A percentile compares a stretch with the other conserved stretches of the same genome.
phyloP scores from a whole-genome alignment of 2,329 filamentous ascomycete genomes.

The Atkinsonella hypoxylon region DNA sequence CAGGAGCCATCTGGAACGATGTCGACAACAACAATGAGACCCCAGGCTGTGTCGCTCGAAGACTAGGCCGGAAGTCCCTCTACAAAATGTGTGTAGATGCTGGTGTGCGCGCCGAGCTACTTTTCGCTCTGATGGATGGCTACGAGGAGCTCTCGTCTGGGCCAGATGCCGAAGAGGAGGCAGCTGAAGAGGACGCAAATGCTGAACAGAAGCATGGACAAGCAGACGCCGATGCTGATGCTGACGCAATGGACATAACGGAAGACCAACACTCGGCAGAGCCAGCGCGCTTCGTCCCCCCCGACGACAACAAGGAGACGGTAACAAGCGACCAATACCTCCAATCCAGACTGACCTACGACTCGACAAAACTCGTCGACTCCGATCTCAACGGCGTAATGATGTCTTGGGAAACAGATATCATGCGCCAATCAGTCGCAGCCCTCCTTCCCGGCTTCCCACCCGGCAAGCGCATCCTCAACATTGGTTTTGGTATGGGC shows the following conservation, averaged over 20 bases:
- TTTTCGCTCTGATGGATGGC: conserved; percentile 70
- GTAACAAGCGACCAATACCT: conserved; percentile 60
- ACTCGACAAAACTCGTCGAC: conserved; percentile 57
- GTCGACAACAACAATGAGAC: conserved; percentile 79
- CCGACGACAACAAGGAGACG: conserved; percentile 26
- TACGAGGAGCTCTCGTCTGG: conserved; percentile 61
- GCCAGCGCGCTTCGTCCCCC: conserved; percentile 17
- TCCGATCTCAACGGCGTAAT: conserved; percentile 72
- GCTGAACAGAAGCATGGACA: conserved; percentile 10
- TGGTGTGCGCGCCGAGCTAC: conserved; percentile 78
- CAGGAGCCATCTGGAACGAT: conserved; percentile 96
- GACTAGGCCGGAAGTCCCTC: conserved; percentile 54
- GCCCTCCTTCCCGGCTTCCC: conserved; percentile 39
- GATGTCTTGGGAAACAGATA: conserved; percentile 86
- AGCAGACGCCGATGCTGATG: conserved; percentile 18
- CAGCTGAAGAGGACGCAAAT: conserved; percentile 20
- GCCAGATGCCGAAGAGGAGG: conserved; percentile 36
- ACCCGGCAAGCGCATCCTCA: conserved; percentile 58
- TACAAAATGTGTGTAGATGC: conserved; percentile 82
- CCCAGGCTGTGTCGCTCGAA: conserved; percentile 71
- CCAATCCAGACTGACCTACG: conserved; percentile 52
- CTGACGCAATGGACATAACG: conserved; percentile 15
- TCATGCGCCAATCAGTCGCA: conserved; percentile 69
- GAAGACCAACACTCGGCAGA: conserved; percentile 13
- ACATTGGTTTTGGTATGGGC: conserved; percentile 85